These are phyloP conservation scores for Diaporthe sp. DNA, from an alignment of 2,329 filamentous ascomycete genomes.

Conservation along the genomic window DNA sequence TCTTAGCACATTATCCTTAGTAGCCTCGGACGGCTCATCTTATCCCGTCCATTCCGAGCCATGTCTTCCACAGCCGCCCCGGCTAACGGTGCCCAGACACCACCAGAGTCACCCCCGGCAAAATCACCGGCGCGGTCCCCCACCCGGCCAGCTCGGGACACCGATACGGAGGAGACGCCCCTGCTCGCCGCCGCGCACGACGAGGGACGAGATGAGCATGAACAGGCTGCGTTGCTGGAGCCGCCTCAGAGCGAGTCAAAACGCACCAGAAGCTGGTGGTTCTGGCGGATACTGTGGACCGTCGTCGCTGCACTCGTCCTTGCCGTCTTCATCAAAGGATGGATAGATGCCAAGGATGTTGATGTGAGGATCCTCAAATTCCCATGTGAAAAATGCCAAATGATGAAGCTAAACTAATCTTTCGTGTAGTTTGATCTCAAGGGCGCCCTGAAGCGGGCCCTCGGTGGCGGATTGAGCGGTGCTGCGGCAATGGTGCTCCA, in stretches of 20 bases:
- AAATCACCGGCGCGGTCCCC: slow-evolving; percentile 24
- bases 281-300: slow-evolving; percentile 56
- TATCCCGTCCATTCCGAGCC: background rate
- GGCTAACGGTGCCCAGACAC: slow-evolving; percentile 36
- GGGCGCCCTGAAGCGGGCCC: slow-evolving; percentile 58
- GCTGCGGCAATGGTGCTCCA: slow-evolving; percentile 64
- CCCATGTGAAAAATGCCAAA: background rate
- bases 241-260: slow-evolving; percentile 38
- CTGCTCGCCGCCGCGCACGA: slow-evolving; percentile 38
- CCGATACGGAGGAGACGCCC: slow-evolving; percentile 40
- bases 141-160: background rate
- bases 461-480: slow-evolving; percentile 62
- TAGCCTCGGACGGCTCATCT: background rate
- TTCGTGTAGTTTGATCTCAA: slow-evolving; percentile 58
- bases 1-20: background rate
- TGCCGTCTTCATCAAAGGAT: slow-evolving; percentile 59
- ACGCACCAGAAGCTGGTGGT: slow-evolving; percentile 47
- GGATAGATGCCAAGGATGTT: slow-evolving; percentile 59
- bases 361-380: slow-evolving; percentile 49
- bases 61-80: slow-evolving; percentile 36
- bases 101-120: slow-evolving; percentile 26
- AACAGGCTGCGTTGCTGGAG: slow-evolving; percentile 44
- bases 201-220: slow-evolving; percentile 41
- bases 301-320: slow-evolving; percentile 51
- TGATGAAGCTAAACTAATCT: background rate